Conservation (phyloP, 306 rosid species). For the Quercus gilva region DNA sequence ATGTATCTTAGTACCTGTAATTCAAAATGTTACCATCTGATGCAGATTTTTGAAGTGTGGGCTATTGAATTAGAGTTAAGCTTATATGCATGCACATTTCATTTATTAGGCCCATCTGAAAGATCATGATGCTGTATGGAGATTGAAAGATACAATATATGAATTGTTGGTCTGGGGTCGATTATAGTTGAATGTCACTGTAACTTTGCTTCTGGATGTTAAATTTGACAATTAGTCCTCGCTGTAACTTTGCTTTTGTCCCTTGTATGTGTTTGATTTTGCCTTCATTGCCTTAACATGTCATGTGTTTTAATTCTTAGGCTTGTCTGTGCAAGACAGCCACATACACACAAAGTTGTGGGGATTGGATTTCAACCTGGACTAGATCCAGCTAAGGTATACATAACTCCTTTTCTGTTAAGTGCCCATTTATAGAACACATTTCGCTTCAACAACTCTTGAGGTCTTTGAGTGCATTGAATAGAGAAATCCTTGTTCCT, state of each 20-base stretch:
- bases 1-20: background rate
- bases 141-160: background rate
- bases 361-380: constrained; percentile 99
- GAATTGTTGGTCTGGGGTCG: background rate
- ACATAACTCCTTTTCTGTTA: constrained; percentile 1
- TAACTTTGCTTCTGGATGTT: background rate
- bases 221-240: no score
- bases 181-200: background rate
- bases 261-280: background rate
- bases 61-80: background rate
- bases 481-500: background rate
- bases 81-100: background rate
- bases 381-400: constrained; percentile 89
- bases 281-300: constrained; percentile 1
- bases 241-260: background rate
- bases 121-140: background rate
- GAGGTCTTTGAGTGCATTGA: background rate
- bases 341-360: constrained; percentile 67
- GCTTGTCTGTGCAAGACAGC: constrained; percentile 72
- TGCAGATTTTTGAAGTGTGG: background rate
- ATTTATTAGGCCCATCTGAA: background rate
- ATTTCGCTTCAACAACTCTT: background rate
- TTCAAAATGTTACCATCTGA: background rate
- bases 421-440: background rate
- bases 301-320: constrained; percentile 32